Evolutionary conservation across 441 rosid species (phyloP).

Genomic region (Corymbia calophylla): DNA sequence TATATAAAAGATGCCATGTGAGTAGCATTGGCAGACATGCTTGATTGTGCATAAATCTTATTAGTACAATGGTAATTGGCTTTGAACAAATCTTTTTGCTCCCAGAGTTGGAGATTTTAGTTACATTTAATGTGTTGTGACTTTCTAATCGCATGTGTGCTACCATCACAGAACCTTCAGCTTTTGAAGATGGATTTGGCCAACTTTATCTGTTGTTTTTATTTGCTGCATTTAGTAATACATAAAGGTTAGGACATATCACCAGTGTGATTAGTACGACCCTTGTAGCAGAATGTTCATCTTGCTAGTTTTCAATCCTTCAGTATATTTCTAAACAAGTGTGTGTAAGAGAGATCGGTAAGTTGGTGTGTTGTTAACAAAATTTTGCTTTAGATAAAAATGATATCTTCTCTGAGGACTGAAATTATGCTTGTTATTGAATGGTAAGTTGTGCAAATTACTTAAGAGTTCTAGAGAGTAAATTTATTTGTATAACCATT

Average conservation of each 20-base stretch:
- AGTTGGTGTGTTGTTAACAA: neutral
- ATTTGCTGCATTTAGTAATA: neutral
- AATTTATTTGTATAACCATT: neutral
- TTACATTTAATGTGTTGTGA: neutral
- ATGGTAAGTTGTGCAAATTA: neutral
- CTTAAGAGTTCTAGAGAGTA: neutral
- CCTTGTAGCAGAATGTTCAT: neutral
- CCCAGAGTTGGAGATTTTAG: neutral
- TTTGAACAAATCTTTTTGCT: neutral
- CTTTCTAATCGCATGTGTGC: too few relatives aligned
- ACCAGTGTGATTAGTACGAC: neutral
- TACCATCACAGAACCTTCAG: neutral
- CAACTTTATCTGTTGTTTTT: neutral
- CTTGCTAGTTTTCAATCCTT: neutral
- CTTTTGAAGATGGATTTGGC: neutral
- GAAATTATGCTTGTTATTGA: neutral
- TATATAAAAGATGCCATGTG: neutral
- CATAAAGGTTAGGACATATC: neutral
- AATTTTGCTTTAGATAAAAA: neutral
- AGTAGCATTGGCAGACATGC: neutral
- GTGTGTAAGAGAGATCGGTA: neutral
- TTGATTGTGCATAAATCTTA: neutral
- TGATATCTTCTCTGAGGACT: neutral
- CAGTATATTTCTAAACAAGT: neutral
- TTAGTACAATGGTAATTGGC: neutral